Evolutionary conservation across 495 filamentous ascomycete genomes (phyloP), one percentile per base, ranked within the genome.

Genomic region (Lindgomyces ingoldianus): DNA sequence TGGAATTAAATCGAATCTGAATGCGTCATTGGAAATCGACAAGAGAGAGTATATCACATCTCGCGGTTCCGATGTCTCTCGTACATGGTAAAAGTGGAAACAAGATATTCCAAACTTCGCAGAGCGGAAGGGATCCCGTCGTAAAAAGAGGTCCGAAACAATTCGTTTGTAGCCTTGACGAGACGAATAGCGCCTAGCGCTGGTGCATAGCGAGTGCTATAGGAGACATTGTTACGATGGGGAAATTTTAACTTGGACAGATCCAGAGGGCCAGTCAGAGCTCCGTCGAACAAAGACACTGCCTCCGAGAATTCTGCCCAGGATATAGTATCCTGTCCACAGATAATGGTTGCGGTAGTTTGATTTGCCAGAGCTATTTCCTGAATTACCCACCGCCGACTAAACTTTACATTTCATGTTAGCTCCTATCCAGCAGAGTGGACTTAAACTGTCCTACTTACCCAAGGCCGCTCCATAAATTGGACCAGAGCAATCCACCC

Each of bases 401-500:
- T 6, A 39, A 6, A 39, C 33, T 6, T 39, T 39, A 39, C 33
- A 14, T 6, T 14, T 39, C 14, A 39, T 39, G 6, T 6, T 14
- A 6, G 33, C n/a, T 6, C 33, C 33, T 39, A 39, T 39, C 33
- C 33, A 39, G 33, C 33, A 14, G 2, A 42, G 42, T 36, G 22
- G 3, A 50, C n/a, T n/a, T n/a, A n/a, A n/a, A n/a, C n/a, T n/a
- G n/a, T n/a, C n/a, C n/a, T n/a, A n/a, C n/a, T n/a, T n/a, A 60
- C 49, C 57, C 57, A 60, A 18, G 30, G 9, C 30, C 29, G 12
- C 16, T 25, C 11, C 57, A 60, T 60, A 42, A 60, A 39, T 10
- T 25, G 26, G 14, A 50, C 3, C 16, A 60, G 25, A 2, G 42
- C 42, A 19, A 2, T 27, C 57, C 57, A 49, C 45, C 30, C n/a